Percentiles rank a stretch among this genome's conserved stretches.
These are phyloP conservation scores for Flaveria sonorensis DNA, from an alignment of 129 eudicot genomes.

Conservation along the genomic window DNA sequence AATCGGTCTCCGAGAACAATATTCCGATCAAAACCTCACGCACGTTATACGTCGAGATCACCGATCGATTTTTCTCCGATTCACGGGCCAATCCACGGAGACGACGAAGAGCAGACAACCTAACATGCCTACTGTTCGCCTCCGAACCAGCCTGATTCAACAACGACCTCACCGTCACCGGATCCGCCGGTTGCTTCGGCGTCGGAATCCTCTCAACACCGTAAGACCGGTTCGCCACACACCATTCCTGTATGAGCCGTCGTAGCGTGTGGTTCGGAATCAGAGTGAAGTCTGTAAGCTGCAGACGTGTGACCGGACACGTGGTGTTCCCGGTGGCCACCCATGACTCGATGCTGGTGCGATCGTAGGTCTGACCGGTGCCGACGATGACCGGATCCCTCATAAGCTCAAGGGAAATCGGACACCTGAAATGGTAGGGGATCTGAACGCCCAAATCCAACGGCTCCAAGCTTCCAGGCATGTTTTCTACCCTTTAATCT, in stretches of 20 bases:
- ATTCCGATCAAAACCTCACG: slow-evolving; percentile 46
- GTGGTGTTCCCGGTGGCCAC: slow-evolving; percentile 85
- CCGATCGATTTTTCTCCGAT: slow-evolving; percentile 74
- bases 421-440: slow-evolving; percentile 87
- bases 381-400: slow-evolving; percentile 78
- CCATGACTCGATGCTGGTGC: slow-evolving; percentile 87
- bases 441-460: slow-evolving; percentile 72
- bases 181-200: slow-evolving; percentile 95
- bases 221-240: slow-evolving; percentile 70
- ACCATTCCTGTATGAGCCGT: slow-evolving; percentile 90
- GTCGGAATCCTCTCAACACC: slow-evolving; percentile 96
- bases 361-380: slow-evolving; percentile 92
- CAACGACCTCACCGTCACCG: slow-evolving; percentile 59
- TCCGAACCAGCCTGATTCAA: slow-evolving; percentile 57
- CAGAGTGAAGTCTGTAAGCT: slow-evolving; percentile 56
- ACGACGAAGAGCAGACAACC: slow-evolving; percentile 63
- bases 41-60: slow-evolving; percentile 55
- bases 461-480: slow-evolving; percentile 69
- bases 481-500: slow-evolving; percentile 27
- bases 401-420: slow-evolving; percentile 85
- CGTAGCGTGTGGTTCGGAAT: slow-evolving; percentile 91
- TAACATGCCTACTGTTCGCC: slow-evolving; percentile 41
- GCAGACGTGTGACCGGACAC: slow-evolving; percentile 82
- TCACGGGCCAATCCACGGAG: slow-evolving; percentile 79
- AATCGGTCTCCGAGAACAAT: slow-evolving; percentile 37